Evolutionary conservation across 192 early-diverging fungal genomes (phyloP).

Genomic region (Coemansia sp.): DNA sequence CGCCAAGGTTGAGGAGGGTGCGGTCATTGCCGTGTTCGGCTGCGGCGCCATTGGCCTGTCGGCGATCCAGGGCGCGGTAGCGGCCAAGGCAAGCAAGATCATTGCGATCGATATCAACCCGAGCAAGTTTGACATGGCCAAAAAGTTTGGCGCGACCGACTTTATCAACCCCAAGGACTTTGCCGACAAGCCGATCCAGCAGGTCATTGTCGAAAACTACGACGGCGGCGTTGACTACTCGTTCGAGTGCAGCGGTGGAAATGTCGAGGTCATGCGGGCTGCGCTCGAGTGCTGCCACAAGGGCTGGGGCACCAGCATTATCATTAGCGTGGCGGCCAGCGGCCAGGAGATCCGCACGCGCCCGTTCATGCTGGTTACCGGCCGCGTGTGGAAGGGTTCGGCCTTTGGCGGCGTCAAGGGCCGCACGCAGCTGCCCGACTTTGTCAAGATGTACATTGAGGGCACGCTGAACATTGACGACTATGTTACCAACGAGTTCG

Average conservation of each 20-base stretch:
- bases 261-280: slow-evolving; percentile 87
- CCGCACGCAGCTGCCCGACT: slow-evolving; percentile 76
- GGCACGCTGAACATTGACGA: slow-evolving; percentile 88
- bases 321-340: slow-evolving; percentile 89
- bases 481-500: slow-evolving; percentile 81
- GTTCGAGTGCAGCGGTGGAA: slow-evolving; percentile 92
- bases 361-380: slow-evolving; percentile 96
- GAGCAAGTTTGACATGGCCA: slow-evolving; percentile 73
- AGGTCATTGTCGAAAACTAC: slow-evolving; percentile 81
- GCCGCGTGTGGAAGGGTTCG: slow-evolving; percentile 91
- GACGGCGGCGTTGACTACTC: slow-evolving; percentile 96
- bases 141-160: slow-evolving; percentile 81
- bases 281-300: slow-evolving; percentile 90
- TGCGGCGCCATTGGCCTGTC: slow-evolving; percentile 90
- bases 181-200: slow-evolving; percentile 70
- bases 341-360: slow-evolving; percentile 91
- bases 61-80: slow-evolving; percentile 80
- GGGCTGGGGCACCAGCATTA: slow-evolving; percentile 87
- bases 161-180: slow-evolving; percentile 85
- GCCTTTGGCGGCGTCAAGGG: slow-evolving; percentile 99
- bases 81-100: slow-evolving; percentile 65
- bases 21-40: slow-evolving; percentile 86
- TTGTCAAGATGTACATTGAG: slow-evolving; percentile 82
- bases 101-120: slow-evolving; percentile 91
- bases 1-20: slow-evolving; percentile 79